A percentile compares a stretch with the other conserved stretches of the same genome.
These are phyloP conservation scores for Colletotrichum lindemuthianum DNA, from an alignment of 2,329 filamentous ascomycete genomes.

Conservation along the genomic window DNA sequence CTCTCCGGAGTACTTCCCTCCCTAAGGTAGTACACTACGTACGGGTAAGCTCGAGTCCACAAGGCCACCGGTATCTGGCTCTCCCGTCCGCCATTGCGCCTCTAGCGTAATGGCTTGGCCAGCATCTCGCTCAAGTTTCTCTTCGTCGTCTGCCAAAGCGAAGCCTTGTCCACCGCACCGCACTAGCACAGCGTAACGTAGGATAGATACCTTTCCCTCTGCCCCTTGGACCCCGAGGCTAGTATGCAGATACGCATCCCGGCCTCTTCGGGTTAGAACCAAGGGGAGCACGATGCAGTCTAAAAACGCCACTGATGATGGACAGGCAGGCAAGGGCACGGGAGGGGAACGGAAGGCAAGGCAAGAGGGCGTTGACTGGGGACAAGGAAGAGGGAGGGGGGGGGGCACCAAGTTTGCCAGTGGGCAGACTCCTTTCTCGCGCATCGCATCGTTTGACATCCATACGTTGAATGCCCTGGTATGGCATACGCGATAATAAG, in stretches of 20 bases:
- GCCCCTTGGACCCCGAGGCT: background rate
- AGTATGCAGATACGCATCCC: conserved; percentile 4
- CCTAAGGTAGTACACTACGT: conserved; percentile 1
- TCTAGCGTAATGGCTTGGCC: conserved; percentile 15
- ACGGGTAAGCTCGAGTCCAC: conserved; percentile 12
- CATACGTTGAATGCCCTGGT: no score
- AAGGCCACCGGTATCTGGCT: conserved; percentile 23
- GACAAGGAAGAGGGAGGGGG: background rate
- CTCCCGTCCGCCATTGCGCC: conserved; percentile 29
- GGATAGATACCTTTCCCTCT: conserved; percentile 11
- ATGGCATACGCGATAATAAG: background rate
- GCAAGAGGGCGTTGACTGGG: no score
- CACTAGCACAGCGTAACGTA: conserved; percentile 29
- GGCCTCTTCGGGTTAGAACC: conserved; percentile 1
- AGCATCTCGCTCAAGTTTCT: conserved; percentile 7
- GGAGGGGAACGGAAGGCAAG: background rate
- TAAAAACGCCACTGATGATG: conserved; percentile 32
- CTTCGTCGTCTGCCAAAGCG: conserved; percentile 13
- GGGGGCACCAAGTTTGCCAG: background rate
- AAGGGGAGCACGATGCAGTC: conserved; percentile 9
- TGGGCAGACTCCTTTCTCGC: conserved; percentile 7
- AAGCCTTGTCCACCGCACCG: background rate
- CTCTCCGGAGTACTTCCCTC: background rate
- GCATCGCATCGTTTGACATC: background rate
- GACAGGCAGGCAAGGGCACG: conserved; percentile 8